A percentile compares a stretch with the other conserved stretches of the same genome.
Evolutionary conservation across 352 stramenopile species (phyloP).

Genomic region (Phytophthora pisi): DNA sequence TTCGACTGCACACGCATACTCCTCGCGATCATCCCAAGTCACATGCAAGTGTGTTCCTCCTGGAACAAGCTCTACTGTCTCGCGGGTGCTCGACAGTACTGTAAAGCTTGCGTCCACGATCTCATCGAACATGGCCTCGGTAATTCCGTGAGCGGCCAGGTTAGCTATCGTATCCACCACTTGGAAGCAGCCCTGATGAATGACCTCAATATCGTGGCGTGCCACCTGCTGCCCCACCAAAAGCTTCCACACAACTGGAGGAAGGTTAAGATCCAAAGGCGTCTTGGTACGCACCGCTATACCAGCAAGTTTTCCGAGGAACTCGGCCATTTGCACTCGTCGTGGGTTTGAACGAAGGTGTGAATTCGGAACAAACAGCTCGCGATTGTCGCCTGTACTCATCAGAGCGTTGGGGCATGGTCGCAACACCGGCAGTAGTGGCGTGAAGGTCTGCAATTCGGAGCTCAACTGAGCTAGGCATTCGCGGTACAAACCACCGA

Average conservation of each 20-base stretch:
- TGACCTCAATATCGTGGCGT: constrained; percentile 82
- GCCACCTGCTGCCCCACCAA: constrained; percentile 82
- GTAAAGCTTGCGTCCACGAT: constrained; percentile 92
- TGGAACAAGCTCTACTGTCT: constrained; percentile 82
- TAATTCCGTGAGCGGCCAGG: constrained; percentile 79
- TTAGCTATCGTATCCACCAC: constrained; percentile 91
- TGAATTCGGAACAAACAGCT: constrained; percentile 84
- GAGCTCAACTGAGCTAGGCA: constrained; percentile 88
- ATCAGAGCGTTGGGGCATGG: constrained; percentile 90
- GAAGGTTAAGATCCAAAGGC: constrained; percentile 92
- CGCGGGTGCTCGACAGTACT: constrained; percentile 80
- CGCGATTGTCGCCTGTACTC: constrained; percentile 87
- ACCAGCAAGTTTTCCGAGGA: constrained; percentile 94
- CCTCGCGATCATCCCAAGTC: constrained; percentile 90
- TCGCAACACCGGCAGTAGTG: constrained; percentile 81
- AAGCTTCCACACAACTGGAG: constrained; percentile 93
- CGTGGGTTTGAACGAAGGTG: constrained; percentile 55
- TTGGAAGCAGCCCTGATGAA: constrained; percentile 87
- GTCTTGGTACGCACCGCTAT: constrained; percentile 94
- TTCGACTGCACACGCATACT: constrained; percentile 83
- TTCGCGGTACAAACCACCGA: constrained; percentile 90
- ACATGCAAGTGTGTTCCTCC: constrained; percentile 83
- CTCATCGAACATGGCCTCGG: constrained; percentile 88
- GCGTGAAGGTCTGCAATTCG: constrained; percentile 79
- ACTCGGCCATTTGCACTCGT: constrained; percentile 91